These are phyloP conservation scores for Pezicula neosporulosa DNA, from an alignment of 2,329 filamentous ascomycete species.

Conservation along the genomic window DNA sequence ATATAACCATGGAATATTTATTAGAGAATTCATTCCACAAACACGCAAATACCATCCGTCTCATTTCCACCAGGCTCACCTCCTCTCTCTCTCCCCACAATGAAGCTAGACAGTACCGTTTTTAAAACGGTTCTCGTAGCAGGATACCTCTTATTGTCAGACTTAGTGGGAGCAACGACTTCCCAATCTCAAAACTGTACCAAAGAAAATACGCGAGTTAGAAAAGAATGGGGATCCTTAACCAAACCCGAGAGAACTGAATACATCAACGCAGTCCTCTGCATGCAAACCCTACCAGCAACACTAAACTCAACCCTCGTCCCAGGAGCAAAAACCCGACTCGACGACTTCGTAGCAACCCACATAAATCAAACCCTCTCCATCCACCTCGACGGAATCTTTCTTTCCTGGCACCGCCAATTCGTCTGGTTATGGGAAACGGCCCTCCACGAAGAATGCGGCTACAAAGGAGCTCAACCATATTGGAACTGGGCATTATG, in stretches of 20 bases:
- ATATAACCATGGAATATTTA: too few species aligned
- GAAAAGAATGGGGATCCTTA: background rate
- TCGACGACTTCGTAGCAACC: conserved; percentile 34
- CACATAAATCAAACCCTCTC: conserved; percentile 30
- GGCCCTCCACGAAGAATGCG: conserved; percentile 35
- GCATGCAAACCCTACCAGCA: background rate
- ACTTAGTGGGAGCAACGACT: too few species aligned
- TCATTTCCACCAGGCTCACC: too few species aligned
- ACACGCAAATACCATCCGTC: too few species aligned
- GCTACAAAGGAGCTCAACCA: conserved; percentile 17
- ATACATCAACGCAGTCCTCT: background rate
- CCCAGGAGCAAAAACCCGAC: conserved; percentile 23
- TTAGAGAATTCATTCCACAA: too few species aligned
- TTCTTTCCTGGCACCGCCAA: conserved; percentile 38
- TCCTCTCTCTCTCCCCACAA: too few species aligned
- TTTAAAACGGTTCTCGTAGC: too few species aligned
- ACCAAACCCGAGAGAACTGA: background rate
- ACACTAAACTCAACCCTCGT: background rate
- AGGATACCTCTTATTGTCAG: too few species aligned
- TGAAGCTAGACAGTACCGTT: too few species aligned
- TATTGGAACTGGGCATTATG: background rate
- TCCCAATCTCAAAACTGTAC: too few species aligned
- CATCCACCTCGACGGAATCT: conserved; percentile 31
- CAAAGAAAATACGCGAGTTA: background rate
- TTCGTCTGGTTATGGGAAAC: conserved; percentile 33